Conservation (phyloP, 78 protist species). For the Protostelium mycophagum region DNA sequence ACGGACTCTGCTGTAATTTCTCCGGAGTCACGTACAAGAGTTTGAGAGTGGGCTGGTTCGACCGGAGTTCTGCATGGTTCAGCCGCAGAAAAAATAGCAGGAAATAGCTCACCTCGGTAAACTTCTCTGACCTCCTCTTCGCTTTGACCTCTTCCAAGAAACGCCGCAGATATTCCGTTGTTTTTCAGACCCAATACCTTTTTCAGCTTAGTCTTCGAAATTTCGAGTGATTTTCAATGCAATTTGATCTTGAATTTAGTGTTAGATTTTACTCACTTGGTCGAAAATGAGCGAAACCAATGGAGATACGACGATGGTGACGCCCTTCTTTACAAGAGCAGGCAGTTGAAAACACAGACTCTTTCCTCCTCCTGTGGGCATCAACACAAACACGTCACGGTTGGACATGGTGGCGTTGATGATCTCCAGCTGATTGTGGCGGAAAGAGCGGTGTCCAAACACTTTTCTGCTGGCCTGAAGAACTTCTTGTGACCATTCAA, state of each 20-base stretch:
- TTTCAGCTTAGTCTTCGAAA: not conserved
- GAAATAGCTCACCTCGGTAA: not conserved
- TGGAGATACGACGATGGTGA: constrained; percentile 77
- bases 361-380: constrained; percentile 99
- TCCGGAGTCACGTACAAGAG: constrained; percentile 84
- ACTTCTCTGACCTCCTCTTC: not conserved
- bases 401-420: constrained; percentile 80
- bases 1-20: constrained; percentile 15
- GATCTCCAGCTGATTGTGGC: constrained; percentile 75
- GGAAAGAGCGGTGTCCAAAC: constrained; percentile 54
- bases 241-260: no score
- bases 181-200: not conserved
- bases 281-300: constrained; percentile 73
- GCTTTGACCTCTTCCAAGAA: not conserved
- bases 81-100: not conserved
- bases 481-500: constrained; percentile 27
- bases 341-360: constrained; percentile 83
- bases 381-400: constrained; percentile 85
- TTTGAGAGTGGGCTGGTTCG: constrained; percentile 3
- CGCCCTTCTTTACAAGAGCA: constrained; percentile 16
- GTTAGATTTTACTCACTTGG: constrained; percentile 41
- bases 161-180: not conserved
- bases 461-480: not conserved
- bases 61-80: constrained; percentile 4
- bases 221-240: constrained; percentile 8